Evolutionary conservation across 1,284 basidiomycete genomes (phyloP), one percentile per base, ranked within the genome.

Genomic region (Irpex sp.): DNA sequence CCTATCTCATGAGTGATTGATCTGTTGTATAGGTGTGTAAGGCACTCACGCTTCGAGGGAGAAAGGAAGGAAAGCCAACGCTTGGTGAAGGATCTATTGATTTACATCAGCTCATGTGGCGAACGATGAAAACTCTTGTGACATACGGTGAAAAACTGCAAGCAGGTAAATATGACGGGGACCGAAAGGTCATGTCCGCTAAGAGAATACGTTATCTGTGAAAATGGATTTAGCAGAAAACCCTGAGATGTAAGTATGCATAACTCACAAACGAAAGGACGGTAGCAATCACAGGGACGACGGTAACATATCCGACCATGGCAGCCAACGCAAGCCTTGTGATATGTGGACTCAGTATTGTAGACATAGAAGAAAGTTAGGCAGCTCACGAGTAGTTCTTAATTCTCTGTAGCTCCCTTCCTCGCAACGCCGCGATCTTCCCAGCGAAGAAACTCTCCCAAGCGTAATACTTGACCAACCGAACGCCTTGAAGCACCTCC

Each of bases 141-240:
- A 71, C 85, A 66, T 62, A 93, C 85, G 69, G 90, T 89, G 81
- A 94, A 92, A 64, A 89, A 81, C 65, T 91, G 86, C 13, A 95
- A 75, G 9, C 87, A 86, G 15, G 84, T 83, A 75, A 94, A 94
- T 64, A 94, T 88, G 68, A 83, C 80, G 2, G 89, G 87, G 5
- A 91, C 78, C 67, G 87, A 82, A 47, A 93, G 82, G 2, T 80
- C 69, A 71, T 93, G 87, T 2, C 87, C 86, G 37, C 79, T 85
- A 9, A 88, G 75, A 1, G 83, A 81, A 71, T 92, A 93, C 0
- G 89, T 88, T 70, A 94, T 85, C 85, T 88, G 9, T 4, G 11
- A n/a, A 17, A 47, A 11, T 13, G 3, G 11, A 47, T 11, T n/a
- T 47, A 47, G 11, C 11, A 47, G n/a, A 11, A 47, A 47, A 3